Evolutionary conservation across 1,284 basidiomycete genomes (phyloP), one percentile per base, ranked within the genome.

Genomic region (Irpex sp.): DNA sequence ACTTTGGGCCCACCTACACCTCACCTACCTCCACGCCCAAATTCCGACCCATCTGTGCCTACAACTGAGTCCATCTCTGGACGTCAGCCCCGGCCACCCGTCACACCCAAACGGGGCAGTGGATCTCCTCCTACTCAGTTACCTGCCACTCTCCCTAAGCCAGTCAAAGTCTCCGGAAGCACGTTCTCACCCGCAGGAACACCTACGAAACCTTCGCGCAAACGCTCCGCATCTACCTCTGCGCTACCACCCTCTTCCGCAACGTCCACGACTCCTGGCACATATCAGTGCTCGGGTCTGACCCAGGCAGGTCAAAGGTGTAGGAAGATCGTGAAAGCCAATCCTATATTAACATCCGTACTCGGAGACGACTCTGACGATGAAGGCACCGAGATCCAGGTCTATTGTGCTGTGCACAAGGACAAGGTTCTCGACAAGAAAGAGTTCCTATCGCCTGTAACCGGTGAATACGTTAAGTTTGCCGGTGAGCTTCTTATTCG

Each of bases 281-380:
- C 17, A 26, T 11, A 9, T n/a, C 54, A 55, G 31, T 55, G 57
- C 31, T 36, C 11, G n/a, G 89, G 85, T 3, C 78, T 82, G 38
- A 92, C 89, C n/a, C 86, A 86, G 71, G 77, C 82, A 9, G 85
- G 85, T 6, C 84, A 82, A 67, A 83, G 77, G 36, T 93, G 91
- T 69, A 81, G 79, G 57, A 82, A 88, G 59, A 78, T 78, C 69
- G 83, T 91, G 47, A 88, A 86, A 68, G 71, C 77, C 15, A 78
- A 79, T 2, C 75, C 78, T 26, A 26, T 55, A 5, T 36, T 55
- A 36, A 11, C 54, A 15, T 55, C 17, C 9, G 54, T 55, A 13
- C 54, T 55, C 2, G 54, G 54, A 36, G 77, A 75, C 26, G 76
- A 76, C 55, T 76, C 78, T 51, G 72, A 74, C 7, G 77, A 78